These are phyloP conservation scores for Physcia stellaris DNA, from an alignment of 495 filamentous ascomycete genomes.

Conservation along the genomic window DNA sequence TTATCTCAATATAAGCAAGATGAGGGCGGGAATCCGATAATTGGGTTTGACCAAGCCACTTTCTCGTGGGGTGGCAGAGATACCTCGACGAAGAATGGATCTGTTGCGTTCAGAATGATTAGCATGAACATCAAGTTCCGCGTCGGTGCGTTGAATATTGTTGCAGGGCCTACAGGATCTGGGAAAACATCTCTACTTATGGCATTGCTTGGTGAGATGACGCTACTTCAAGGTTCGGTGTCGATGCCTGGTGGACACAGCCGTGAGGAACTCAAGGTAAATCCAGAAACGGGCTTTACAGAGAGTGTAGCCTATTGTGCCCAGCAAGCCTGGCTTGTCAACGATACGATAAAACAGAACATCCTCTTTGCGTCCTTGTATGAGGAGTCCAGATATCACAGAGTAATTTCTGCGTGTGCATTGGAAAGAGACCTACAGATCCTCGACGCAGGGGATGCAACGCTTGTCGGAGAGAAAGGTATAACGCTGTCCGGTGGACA, in stretches of 20 bases:
- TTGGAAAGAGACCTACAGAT: conserved; percentile 86
- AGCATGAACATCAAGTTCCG: conserved; percentile 66
- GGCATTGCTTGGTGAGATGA: conserved; percentile 97
- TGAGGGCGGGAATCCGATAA: conserved; percentile 43
- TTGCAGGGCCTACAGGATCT: conserved; percentile 83
- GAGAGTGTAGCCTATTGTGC: conserved; percentile 95
- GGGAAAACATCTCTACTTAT: conserved; percentile 94
- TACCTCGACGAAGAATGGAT: conserved; percentile 41
- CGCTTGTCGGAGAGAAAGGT: conserved; percentile 91
- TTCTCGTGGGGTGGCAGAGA: conserved; percentile 76
- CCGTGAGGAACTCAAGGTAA: conserved; percentile 66
- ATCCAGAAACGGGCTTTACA: conserved; percentile 74
- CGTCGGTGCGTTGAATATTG: conserved; percentile 71
- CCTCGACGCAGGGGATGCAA: conserved; percentile 84
- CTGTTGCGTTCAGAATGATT: conserved; percentile 66
- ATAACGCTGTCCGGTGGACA: conserved; percentile 95
- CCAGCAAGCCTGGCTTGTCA: conserved; percentile 95
- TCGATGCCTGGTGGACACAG: conserved; percentile 71
- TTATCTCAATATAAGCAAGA: conserved; percentile 49
- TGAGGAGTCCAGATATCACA: conserved; percentile 72
- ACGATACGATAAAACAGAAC: conserved; percentile 91
- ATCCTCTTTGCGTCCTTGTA: conserved; percentile 81
- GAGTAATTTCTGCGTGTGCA: conserved; percentile 85
- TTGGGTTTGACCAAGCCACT: conserved; percentile 74
- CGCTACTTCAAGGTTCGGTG: conserved; percentile 62